Conservation (phyloP, 495 filamentous ascomycete species). For the Tuber magnatum region DNA sequence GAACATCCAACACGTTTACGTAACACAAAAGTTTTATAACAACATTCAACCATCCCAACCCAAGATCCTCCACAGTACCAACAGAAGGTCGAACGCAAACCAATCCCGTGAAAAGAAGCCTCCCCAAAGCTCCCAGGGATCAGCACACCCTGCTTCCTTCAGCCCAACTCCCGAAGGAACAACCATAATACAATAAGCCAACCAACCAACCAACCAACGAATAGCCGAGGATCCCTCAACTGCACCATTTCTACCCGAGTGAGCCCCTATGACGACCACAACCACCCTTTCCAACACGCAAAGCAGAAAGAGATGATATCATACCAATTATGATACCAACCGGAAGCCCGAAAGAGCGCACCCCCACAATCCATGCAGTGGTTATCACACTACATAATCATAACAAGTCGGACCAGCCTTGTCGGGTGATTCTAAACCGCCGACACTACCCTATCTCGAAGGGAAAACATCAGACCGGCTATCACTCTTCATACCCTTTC, state of each 20-base stretch:
- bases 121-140: not conserved
- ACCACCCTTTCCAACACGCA: no score
- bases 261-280: not conserved
- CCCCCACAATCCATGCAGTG: no score
- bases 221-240: not conserved
- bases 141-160: not conserved
- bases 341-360: no score
- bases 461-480: no score
- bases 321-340: no score
- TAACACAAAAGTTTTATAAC: not conserved
- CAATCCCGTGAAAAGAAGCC: not conserved
- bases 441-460: no score
- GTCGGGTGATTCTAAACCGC: no score
- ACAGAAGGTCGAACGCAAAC: not conserved
- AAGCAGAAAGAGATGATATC: no score
- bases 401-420: no score
- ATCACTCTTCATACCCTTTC: no score
- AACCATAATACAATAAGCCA: not conserved
- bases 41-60: not conserved
- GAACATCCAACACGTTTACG: not conserved
- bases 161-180: not conserved
- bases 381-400: no score
- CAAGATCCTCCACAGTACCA: not conserved
- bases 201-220: not conserved
- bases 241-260: not conserved